Evolutionary conservation across 257 asterid species (phyloP).

Genomic region (Nicotiana tomentosiformis): DNA sequence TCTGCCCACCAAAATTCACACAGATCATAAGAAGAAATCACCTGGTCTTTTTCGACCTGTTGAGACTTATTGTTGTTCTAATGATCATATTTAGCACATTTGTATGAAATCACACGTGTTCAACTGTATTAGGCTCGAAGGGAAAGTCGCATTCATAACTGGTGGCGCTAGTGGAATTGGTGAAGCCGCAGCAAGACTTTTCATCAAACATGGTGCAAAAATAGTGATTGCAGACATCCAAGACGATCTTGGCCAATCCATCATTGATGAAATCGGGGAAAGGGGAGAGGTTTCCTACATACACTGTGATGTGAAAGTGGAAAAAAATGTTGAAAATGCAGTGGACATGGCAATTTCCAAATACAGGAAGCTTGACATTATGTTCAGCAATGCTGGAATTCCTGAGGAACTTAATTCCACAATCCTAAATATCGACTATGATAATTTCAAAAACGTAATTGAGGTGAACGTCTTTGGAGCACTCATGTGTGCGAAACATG

Average conservation of each 20-base stretch:
- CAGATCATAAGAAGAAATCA: neutral
- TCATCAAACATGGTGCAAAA: constrained; percentile 19
- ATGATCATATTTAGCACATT: neutral
- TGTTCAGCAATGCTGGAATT: constrained; percentile 27
- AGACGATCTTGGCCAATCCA: constrained; percentile 6
- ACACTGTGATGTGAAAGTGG: constrained; percentile 17
- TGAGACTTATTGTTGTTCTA: neutral
- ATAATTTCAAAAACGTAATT: constrained; percentile 14
- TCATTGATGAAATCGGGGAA: neutral
- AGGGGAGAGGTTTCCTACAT: neutral
- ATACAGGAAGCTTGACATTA: constrained; percentile 24
- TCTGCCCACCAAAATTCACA: neutral
- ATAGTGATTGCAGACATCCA: constrained; percentile 25
- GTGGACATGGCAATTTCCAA: constrained; percentile 9
- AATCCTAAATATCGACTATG: neutral
- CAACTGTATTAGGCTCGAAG: constrained; percentile 13
- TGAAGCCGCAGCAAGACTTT: constrained; percentile 8
- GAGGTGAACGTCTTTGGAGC: constrained; percentile 25
- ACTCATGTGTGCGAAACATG: constrained; percentile 25
- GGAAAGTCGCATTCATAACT: constrained; percentile 22
- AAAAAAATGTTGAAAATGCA: constrained; percentile 13
- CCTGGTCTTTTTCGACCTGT: neutral
- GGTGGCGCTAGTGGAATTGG: constrained; percentile 30
- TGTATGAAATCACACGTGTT: neutral
- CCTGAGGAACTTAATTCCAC: neutral